A percentile compares a stretch with the other conserved stretches of the same genome.
Conservation (phyloP, 352 stramenopile genomes). For the Phytophthora lateralis region DNA sequence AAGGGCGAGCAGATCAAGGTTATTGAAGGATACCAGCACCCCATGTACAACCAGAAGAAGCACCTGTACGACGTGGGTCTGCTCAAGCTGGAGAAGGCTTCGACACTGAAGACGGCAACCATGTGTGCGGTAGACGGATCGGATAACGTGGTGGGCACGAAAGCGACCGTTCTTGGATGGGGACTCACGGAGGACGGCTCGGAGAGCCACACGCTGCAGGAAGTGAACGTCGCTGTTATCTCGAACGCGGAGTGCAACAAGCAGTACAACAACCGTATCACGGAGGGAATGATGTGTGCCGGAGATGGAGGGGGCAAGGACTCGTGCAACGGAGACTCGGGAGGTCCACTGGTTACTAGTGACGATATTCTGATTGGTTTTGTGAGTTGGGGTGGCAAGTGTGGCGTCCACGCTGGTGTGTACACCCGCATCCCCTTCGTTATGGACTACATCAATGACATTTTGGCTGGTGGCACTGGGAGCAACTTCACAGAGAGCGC, state of each 20-base stretch:
- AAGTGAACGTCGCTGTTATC: conserved; percentile 59
- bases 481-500: conserved; percentile 26
- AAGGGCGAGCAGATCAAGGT: conserved; percentile 34
- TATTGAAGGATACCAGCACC: conserved; percentile 24
- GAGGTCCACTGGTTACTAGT: conserved; percentile 51
- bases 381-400: conserved; percentile 64
- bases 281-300: conserved; percentile 62
- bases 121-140: conserved; percentile 48
- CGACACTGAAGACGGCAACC: conserved; percentile 33
- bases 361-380: conserved; percentile 55
- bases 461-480: conserved; percentile 26
- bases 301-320: conserved; percentile 52
- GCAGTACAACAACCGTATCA: conserved; percentile 59
- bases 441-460: conserved; percentile 49
- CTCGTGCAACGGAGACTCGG: conserved; percentile 70
- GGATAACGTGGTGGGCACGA: conserved; percentile 49
- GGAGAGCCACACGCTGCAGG: conserved; percentile 37
- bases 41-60: conserved; percentile 31
- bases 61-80: conserved; percentile 35
- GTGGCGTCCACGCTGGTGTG: conserved; percentile 52
- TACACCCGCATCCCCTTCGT: conserved; percentile 59
- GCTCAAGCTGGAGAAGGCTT: conserved; percentile 30
- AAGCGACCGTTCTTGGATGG: conserved; percentile 60
- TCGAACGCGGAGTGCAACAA: conserved; percentile 60
- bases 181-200: conserved; percentile 45